Percentiles rank a stretch among this genome's conserved stretches.
Conservation (phyloP, 2,329 filamentous ascomycete species). For the Fusarium chaquense region DNA sequence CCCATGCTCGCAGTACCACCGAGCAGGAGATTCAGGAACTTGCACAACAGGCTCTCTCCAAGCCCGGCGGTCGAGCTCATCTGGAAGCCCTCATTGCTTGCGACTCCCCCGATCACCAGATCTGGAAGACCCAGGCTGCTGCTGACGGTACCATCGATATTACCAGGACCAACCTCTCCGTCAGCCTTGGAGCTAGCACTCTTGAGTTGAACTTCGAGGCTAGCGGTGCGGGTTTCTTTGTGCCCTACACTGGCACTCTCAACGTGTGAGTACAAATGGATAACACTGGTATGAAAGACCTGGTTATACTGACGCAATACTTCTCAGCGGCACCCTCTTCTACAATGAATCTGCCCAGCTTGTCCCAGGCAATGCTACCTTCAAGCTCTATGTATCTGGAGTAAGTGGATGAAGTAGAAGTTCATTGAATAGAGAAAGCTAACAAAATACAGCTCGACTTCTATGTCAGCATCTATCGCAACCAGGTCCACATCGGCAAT, state of each 20-base stretch:
- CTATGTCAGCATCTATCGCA: neutral
- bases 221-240: neutral
- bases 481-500: slow-evolving; percentile 1
- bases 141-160: neutral
- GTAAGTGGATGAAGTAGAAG: neutral
- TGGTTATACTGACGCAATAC: neutral
- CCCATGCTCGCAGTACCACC: neutral
- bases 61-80: neutral
- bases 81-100: neutral
- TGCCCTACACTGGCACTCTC: neutral
- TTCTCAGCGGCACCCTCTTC: neutral
- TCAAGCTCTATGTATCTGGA: neutral
- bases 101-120: neutral
- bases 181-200: neutral
- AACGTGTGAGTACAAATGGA: neutral
- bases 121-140: neutral
- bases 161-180: neutral
- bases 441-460: neutral
- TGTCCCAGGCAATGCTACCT: neutral
- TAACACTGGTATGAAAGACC: neutral
- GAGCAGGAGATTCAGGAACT: slow-evolving; percentile 1
- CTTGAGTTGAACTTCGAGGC: neutral
- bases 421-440: too few relatives aligned
- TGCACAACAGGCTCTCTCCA: neutral
- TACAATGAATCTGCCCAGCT: neutral